Conservation (phyloP, 2,329 filamentous ascomycete species). For the Cladobotryum mycophilum region DNA sequence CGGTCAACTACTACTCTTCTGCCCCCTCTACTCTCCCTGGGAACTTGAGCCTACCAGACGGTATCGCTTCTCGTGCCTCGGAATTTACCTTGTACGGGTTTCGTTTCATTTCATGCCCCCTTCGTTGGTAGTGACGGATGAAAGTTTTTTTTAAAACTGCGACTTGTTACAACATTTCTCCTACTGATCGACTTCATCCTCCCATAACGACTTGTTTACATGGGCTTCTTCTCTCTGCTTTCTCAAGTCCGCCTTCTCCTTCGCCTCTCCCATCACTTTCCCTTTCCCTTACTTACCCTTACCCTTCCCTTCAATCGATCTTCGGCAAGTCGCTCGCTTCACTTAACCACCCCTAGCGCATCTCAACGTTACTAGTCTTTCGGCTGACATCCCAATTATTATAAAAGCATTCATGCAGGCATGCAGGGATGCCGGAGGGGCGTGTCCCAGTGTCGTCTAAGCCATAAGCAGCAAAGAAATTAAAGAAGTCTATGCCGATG, state of each 20-base stretch:
- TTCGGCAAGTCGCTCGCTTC: background rate
- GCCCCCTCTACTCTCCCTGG: background rate
- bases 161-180: background rate
- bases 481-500: background rate
- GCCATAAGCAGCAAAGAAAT: background rate
- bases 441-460: background rate
- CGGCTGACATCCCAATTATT: conserved; percentile 1
- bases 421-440: background rate
- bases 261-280: background rate
- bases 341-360: background rate
- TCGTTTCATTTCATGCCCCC: background rate
- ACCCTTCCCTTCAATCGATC: background rate
- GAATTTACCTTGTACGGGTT: background rate
- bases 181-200: no score
- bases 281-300: background rate
- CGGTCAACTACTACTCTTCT: background rate
- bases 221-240: background rate
- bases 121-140: background rate
- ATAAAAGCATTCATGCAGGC: background rate
- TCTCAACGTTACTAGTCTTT: background rate
- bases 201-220: background rate
- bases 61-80: background rate
- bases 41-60: background rate
- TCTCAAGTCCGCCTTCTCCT: background rate
- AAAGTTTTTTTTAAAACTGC: background rate